These are phyloP conservation scores for Tieghemostelium lacteum DNA, from an alignment of 78 protist species.

Conservation along the genomic window DNA sequence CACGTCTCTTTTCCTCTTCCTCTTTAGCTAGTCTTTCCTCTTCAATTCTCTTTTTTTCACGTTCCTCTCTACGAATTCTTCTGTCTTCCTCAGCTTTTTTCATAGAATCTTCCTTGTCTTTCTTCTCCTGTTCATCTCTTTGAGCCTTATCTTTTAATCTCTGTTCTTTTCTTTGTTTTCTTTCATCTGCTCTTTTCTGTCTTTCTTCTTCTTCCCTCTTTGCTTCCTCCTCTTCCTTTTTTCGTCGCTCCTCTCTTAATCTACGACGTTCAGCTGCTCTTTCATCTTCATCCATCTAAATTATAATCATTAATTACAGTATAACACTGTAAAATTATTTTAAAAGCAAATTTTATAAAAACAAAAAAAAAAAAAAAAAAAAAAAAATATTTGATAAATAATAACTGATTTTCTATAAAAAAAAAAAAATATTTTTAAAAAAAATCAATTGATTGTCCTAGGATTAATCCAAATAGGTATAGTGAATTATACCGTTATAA, in stretches of 20 bases:
- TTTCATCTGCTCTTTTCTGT: constrained; percentile 39
- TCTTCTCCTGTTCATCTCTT: constrained; percentile 60
- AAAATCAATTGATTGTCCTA: no score
- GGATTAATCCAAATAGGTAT: no score
- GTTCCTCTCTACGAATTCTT: constrained; percentile 44
- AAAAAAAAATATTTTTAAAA: no score
- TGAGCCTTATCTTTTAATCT: constrained; percentile 34
- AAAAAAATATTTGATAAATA: no score
- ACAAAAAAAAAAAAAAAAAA: no score
- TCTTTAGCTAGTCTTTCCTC: constrained; percentile 36
- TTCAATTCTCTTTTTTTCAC: constrained; percentile 38
- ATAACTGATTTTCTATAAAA: no score
- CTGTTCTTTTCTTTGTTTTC: constrained; percentile 23
- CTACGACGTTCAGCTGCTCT: constrained; percentile 57
- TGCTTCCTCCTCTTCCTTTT: constrained; percentile 53
- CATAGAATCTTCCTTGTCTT: constrained; percentile 68
- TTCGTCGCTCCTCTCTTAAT: constrained; percentile 54
- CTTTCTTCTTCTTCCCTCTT: constrained; percentile 25
- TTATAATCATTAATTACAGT: no score
- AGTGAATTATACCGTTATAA: no score
- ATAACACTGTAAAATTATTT: no score
- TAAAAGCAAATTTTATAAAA: no score
- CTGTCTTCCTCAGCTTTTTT: constrained; percentile 63
- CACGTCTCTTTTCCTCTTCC: constrained; percentile 49
- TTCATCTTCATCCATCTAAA: constrained; percentile 56